A percentile compares a stretch with the other conserved stretches of the same genome.
Evolutionary conservation across 306 rosid genomes (phyloP).

Genomic region (Chamaecrista fasciculata): DNA sequence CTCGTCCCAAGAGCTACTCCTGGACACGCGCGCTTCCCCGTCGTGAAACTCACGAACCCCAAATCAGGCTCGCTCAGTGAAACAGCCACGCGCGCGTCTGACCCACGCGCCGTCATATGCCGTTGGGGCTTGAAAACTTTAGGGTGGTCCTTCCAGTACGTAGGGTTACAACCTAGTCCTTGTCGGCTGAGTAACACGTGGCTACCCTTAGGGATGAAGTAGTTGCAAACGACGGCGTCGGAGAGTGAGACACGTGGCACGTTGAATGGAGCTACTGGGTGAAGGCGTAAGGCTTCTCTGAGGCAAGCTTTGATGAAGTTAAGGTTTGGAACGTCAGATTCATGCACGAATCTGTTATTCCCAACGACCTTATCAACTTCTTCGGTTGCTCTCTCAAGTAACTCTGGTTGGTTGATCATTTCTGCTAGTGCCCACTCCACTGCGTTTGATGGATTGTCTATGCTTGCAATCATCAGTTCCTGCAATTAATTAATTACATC

Average conservation of each 20-base stretch:
- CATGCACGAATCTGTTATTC: conserved; percentile 37
- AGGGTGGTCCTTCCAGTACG: not conserved
- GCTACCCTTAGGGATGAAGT: conserved; percentile 15
- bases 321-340: not conserved
- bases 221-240: not conserved
- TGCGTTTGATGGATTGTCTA: conserved; percentile 49
- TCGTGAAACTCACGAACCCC: conserved; percentile 33
- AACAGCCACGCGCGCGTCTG: not conserved
- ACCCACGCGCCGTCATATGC: not conserved
- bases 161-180: not conserved
- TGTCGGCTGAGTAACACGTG: not conserved
- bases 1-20: conserved; percentile 37
- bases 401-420: conserved; percentile 42
- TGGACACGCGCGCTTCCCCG: conserved; percentile 45
- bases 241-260: not conserved
- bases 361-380: conserved; percentile 44
- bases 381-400: conserved; percentile 29
- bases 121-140: not conserved
- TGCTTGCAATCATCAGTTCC: conserved; percentile 33
- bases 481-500: no score
- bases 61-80: conserved; percentile 10
- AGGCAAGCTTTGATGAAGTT: not conserved
- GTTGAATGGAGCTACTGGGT: not conserved
- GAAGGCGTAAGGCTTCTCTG: conserved; percentile 14
- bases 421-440: conserved; percentile 52